Percentiles rank a stretch among this genome's conserved stretches.
Evolutionary conservation across 2,329 filamentous ascomycete species (phyloP).

Genomic region (Aspergillus thermomutatus): DNA sequence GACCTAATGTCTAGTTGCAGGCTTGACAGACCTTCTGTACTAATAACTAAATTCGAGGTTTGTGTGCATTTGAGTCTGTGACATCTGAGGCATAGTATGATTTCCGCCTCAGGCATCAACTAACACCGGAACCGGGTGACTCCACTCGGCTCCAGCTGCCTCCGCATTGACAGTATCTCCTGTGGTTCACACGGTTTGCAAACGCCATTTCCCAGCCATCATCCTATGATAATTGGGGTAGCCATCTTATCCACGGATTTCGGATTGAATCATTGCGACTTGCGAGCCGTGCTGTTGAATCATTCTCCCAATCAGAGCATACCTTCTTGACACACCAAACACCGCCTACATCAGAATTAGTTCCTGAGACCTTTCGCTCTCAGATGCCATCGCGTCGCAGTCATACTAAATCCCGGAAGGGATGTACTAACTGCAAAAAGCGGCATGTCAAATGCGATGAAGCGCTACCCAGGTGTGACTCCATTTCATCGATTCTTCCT

Average conservation of each 20-base stretch:
- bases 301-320: background rate
- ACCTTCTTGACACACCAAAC: background rate
- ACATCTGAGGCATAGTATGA: background rate
- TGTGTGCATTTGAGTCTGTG: background rate
- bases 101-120: background rate
- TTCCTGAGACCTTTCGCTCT: slow-evolving; percentile 1
- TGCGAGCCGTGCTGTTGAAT: background rate
- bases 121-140: background rate
- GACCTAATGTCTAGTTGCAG: too few species aligned
- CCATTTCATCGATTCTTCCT: background rate
- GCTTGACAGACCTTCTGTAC: too few species aligned
- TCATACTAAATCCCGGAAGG: slow-evolving; percentile 40
- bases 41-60: background rate
- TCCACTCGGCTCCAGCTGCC: background rate
- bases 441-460: slow-evolving; percentile 42
- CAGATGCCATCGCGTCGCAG: slow-evolving; percentile 31
- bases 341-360: background rate
- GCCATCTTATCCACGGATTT: background rate
- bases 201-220: background rate
- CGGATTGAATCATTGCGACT: background rate
- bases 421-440: slow-evolving; percentile 39
- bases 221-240: background rate
- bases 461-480: slow-evolving; percentile 25
- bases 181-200: background rate
- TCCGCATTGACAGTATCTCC: background rate